phyloP scores from a whole-genome alignment of 768 basidiomycete genomes.

The Pleurotus sapidus region DNA sequence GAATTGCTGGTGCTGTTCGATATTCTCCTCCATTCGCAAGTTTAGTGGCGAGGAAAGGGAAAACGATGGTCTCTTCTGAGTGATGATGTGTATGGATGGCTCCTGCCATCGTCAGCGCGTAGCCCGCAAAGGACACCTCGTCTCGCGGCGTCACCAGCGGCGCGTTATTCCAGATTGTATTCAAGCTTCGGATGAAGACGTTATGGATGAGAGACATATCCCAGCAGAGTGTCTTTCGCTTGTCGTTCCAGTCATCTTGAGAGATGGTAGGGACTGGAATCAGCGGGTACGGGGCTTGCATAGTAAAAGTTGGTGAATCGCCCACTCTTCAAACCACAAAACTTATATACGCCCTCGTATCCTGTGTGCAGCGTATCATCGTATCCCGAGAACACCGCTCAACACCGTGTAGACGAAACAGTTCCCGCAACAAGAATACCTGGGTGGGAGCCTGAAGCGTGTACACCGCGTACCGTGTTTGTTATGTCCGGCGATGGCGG shows the following conservation, averaged over 20 bases:
- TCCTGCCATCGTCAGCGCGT: conserved; percentile 13
- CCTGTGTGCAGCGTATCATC: no score
- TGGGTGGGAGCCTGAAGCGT: no score
- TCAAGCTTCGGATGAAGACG: conserved; percentile 1
- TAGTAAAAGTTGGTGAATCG: not conserved
- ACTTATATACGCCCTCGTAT: no score
- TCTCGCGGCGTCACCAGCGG: conserved; percentile 10
- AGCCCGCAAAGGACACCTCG: conserved; percentile 19
- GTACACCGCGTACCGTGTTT: no score
- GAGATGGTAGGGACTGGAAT: not conserved
- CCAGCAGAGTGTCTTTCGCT: not conserved
- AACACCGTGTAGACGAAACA: no score
- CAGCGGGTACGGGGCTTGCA: conserved; percentile 1
- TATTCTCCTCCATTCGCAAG: conserved; percentile 21
- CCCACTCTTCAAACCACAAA: no score
- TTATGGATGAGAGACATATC: conserved; percentile 11
- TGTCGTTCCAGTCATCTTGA: not conserved
- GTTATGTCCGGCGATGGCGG: no score
- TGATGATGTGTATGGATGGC: conserved; percentile 22
- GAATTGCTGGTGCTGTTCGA: conserved; percentile 24
- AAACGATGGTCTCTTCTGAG: conserved; percentile 21
- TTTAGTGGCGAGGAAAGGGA: conserved; percentile 21
- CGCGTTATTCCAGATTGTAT: conserved; percentile 7
- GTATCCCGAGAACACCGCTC: no score
- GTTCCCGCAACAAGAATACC: no score